Conservation (phyloP, 192 early-diverging fungal genomes). For the Umbelopsis sp. region DNA sequence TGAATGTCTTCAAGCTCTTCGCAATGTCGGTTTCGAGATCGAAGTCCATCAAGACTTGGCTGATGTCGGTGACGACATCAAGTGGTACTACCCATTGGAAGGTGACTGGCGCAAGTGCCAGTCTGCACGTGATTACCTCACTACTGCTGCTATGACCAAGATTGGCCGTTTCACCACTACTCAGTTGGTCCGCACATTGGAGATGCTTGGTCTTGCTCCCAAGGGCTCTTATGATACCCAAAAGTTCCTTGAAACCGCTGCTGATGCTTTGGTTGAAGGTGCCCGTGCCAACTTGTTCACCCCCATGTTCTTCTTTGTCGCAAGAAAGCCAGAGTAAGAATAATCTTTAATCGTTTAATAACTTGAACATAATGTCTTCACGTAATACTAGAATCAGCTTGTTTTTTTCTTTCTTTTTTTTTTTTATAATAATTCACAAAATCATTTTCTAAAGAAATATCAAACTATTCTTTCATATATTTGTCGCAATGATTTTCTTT, state of each 20-base stretch:
- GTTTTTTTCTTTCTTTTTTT: not conserved
- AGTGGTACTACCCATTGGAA: slow-evolving; percentile 87
- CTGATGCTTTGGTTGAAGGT: slow-evolving; percentile 81
- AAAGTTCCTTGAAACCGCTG: slow-evolving; percentile 76
- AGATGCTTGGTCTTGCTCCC: slow-evolving; percentile 83
- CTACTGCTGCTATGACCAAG: slow-evolving; percentile 51
- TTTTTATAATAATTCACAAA: too few species aligned
- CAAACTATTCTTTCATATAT: too few species aligned
- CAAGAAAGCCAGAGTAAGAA: slow-evolving; percentile 59
- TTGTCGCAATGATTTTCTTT: too few species aligned
- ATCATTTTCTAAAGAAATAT: too few species aligned
- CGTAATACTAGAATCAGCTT: not conserved
- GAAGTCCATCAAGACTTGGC: slow-evolving; percentile 70
- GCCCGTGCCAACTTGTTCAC: slow-evolving; percentile 85
- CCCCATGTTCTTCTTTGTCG: slow-evolving; percentile 92
- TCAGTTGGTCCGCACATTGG: slow-evolving; percentile 74
- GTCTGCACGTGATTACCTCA: slow-evolving; percentile 52
- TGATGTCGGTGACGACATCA: slow-evolving; percentile 64
- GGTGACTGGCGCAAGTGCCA: slow-evolving; percentile 56
- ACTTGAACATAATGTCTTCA: too few species aligned
- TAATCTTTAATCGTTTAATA: not conserved
- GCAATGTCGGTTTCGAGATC: slow-evolving; percentile 87
- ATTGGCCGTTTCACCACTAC: slow-evolving; percentile 76
- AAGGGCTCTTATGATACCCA: slow-evolving; percentile 86
- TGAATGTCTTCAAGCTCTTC: slow-evolving; percentile 77